Evolutionary conservation across 306 rosid genomes (phyloP), one percentile per base, ranked within the genome.

Genomic region (Quercus robur): DNA sequence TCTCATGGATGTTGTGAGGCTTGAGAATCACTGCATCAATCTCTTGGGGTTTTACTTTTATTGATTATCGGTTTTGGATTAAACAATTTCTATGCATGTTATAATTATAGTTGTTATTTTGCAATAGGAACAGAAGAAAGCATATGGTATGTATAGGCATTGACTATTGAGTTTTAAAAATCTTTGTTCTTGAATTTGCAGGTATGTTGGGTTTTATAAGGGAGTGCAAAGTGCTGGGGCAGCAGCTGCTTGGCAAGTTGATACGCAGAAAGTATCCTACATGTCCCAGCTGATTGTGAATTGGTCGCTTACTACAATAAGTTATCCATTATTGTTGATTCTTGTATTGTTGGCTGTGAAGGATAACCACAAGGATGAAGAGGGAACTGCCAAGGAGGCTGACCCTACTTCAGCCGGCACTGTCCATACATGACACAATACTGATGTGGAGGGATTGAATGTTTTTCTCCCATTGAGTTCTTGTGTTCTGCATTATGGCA

Each of bases 191-290:
- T 52, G 71, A 73, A 35, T 25, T 49, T 57, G 25, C 89, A 95
- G 99, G 91, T 95, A 91, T 56, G 79, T 75, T 54, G 99, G 99
- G 26, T 95, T 95, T 77, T 95, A 90, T 10, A 95, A 91, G 83
- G 99, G 99, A 12, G 79, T 93, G 63, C 99, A 95, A 62, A 95
- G 99, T 86, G 99, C 99, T 12, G 99, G 99, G 18, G 99, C 91
- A 3, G 99, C 98, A 14, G 93, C 90, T 51, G 99, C 99, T 13
- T 95, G 99, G 99, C 99, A 95, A 83, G 87, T 89, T 28, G 99
- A 93, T 75, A 75, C 81, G 30, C 89, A 2, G 18, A 82, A 75
- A 5, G 88, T 88, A n/a, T 85, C 97, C 4, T 86, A 83, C 41
- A 74, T 86, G 81, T 2, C 80, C 13, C 98, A 95, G 59, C 79